These are phyloP conservation scores for Chrysoporthe austroafricana DNA, from an alignment of 2,329 filamentous ascomycete genomes.

Conservation along the genomic window DNA sequence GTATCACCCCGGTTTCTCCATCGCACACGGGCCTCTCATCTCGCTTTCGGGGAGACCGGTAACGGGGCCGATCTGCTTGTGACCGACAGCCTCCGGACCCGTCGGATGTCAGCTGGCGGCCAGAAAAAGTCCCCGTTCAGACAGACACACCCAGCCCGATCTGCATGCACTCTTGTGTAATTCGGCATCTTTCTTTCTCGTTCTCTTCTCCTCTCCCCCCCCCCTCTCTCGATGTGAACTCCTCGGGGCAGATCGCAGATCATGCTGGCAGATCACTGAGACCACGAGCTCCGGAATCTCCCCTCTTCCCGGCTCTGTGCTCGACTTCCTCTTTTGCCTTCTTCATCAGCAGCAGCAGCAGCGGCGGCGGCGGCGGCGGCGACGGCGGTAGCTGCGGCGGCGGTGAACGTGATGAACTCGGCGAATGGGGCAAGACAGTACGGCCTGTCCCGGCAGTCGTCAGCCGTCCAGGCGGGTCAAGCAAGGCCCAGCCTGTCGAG, in stretches of 20 bases:
- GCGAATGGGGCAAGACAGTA: constrained; percentile 26
- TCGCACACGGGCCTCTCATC: constrained; percentile 18
- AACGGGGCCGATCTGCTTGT: constrained; percentile 22
- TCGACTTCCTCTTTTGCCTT: neutral
- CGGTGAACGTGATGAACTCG: constrained; percentile 24
- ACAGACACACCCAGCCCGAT: neutral
- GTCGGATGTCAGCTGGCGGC: constrained; percentile 22
- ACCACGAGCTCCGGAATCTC: neutral
- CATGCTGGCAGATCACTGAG: constrained; percentile 3
- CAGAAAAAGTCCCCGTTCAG: neutral
- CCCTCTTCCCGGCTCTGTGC: constrained; percentile 5
- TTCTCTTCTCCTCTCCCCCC: neutral
- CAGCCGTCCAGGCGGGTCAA: constrained; percentile 19
- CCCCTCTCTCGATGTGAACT: neutral
- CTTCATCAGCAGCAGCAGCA: neutral
- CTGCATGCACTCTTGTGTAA: neutral
- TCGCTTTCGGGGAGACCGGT: constrained; percentile 23
- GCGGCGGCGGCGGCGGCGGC: neutral
- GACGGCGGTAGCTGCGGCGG: too few species aligned
- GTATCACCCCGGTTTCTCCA: constrained; percentile 9
- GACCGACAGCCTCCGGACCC: constrained; percentile 24
- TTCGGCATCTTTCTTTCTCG: too few species aligned
- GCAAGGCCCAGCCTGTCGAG: constrained; percentile 25
- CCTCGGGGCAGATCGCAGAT: constrained; percentile 2
- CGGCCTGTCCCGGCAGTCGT: constrained; percentile 27